These are phyloP conservation scores for Phytophthora hybrid DNA, from an alignment of 352 stramenopile species.

Conservation along the genomic window DNA sequence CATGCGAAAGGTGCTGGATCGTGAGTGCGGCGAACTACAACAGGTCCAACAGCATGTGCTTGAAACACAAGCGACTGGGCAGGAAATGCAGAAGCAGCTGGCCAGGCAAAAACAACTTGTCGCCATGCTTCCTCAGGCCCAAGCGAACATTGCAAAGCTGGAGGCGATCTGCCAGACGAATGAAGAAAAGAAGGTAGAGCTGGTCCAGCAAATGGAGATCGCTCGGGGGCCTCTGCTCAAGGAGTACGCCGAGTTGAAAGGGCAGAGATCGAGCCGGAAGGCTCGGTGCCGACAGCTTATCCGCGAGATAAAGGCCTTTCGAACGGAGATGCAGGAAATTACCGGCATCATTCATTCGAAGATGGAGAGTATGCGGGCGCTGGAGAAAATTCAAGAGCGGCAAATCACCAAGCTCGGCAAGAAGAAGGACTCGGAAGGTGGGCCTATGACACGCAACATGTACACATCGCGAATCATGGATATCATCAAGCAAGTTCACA, in stretches of 20 bases:
- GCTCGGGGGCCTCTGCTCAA: slow-evolving; percentile 55
- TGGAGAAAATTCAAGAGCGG: slow-evolving; percentile 69
- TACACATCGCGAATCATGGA: slow-evolving; percentile 92
- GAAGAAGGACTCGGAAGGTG: slow-evolving; percentile 26
- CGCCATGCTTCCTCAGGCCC: slow-evolving; percentile 67
- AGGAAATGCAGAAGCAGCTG: slow-evolving; percentile 59
- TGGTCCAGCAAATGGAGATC: slow-evolving; percentile 63
- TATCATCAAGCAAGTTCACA: slow-evolving; percentile 92
- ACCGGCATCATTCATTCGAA: slow-evolving; percentile 72
- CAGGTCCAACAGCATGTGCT: slow-evolving; percentile 45
- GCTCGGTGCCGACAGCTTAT: slow-evolving; percentile 65
- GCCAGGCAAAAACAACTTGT: slow-evolving; percentile 64
- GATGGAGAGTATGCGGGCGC: slow-evolving; percentile 55
- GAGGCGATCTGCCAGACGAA: slow-evolving; percentile 69
- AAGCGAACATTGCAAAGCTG: slow-evolving; percentile 75
- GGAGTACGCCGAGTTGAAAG: slow-evolving; percentile 53
- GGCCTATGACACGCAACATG: slow-evolving; percentile 66
- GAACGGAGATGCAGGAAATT: slow-evolving; percentile 74
- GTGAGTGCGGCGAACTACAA: slow-evolving; percentile 39
- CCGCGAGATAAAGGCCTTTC: slow-evolving; percentile 72
- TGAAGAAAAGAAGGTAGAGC: slow-evolving; percentile 54
- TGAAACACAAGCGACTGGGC: slow-evolving; percentile 37
- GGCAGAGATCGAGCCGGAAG: slow-evolving; percentile 62
- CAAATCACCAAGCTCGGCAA: slow-evolving; percentile 32
- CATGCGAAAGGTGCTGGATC: slow-evolving; percentile 53